phyloP scores from a whole-genome alignment of 2,329 filamentous ascomycete species.

The Domatiomyces globalis region DNA sequence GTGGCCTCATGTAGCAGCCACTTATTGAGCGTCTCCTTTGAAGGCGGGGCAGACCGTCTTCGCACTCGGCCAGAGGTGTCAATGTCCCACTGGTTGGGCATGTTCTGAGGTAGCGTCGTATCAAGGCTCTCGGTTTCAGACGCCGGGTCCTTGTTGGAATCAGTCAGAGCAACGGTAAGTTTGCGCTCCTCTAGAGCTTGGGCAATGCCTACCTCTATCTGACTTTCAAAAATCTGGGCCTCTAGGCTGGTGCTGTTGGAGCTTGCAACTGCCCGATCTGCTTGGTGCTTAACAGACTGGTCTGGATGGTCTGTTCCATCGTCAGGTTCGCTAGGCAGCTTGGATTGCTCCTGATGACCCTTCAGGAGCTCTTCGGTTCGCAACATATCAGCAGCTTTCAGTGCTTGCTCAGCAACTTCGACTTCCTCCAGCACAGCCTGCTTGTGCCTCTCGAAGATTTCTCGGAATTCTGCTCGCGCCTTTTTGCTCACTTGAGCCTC shows the following conservation, averaged over 20 bases:
- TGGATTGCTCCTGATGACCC: constrained; percentile 31
- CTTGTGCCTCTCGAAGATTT: constrained; percentile 26
- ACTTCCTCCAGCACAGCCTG: constrained; percentile 20
- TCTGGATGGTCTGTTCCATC: background rate
- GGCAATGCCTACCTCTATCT: background rate
- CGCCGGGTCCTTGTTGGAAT: background rate
- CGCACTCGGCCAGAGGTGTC: constrained; percentile 13
- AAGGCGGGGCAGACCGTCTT: constrained; percentile 16
- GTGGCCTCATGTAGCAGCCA: constrained; percentile 44
- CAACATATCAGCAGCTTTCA: constrained; percentile 18
- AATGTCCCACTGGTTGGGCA: constrained; percentile 26
- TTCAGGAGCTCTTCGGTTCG: constrained; percentile 19
- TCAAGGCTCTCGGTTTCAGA: constrained; percentile 18
- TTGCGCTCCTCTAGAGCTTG: background rate
- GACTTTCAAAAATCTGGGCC: background rate
- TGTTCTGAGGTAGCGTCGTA: constrained; percentile 34
- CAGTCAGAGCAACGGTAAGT: background rate
- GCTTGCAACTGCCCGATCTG: background rate
- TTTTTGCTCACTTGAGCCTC: constrained; percentile 49
- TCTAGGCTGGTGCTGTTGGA: background rate
- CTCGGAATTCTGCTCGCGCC: constrained; percentile 42
- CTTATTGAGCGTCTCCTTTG: constrained; percentile 27
- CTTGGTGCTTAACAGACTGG: background rate
- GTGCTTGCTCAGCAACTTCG: constrained; percentile 18
- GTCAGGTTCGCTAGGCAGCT: constrained; percentile 12